A percentile compares a stretch with the other conserved stretches of the same genome.
Conservation (phyloP, 345 rosid species). For the Clausena lansium region DNA sequence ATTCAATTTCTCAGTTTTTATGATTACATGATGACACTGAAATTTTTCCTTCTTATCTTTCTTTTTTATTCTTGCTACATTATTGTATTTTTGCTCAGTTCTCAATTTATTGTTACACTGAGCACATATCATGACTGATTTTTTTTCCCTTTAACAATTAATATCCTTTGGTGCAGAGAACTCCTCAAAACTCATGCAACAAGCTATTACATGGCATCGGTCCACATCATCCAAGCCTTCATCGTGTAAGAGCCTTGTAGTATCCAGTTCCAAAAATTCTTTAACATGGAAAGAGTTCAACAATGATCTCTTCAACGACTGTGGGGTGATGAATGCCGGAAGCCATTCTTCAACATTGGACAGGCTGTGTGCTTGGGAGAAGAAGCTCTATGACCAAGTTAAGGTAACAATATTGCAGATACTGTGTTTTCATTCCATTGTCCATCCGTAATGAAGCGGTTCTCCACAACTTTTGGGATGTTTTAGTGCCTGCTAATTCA, state of each 20-base stretch:
- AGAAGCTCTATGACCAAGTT: conserved; percentile 72
- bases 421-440: not conserved
- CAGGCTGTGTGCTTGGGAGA: conserved; percentile 73
- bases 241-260: conserved; percentile 66
- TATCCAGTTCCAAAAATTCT: conserved; percentile 51
- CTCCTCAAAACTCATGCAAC: conserved; percentile 54
- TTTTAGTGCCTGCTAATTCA: not conserved
- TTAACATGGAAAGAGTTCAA: conserved; percentile 51
- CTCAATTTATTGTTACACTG: not conserved
- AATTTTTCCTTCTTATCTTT: not conserved
- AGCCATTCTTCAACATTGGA: conserved; percentile 68
- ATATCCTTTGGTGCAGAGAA: conserved; percentile 40
- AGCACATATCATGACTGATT: not conserved
- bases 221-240: conserved; percentile 48
- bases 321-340: conserved; percentile 72
- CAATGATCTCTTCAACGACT: conserved; percentile 63
- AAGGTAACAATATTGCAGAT: conserved; percentile 37
- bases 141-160: not conserved
- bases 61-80: not conserved
- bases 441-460: not conserved
- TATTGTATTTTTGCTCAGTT: not conserved
- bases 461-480: not conserved
- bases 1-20: not conserved
- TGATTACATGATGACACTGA: not conserved
- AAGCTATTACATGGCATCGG: conserved; percentile 63